A percentile compares a stretch with the other conserved stretches of the same genome.
Evolutionary conservation across 2,329 filamentous ascomycete genomes (phyloP).

Genomic region (Microsporum audouinii): DNA sequence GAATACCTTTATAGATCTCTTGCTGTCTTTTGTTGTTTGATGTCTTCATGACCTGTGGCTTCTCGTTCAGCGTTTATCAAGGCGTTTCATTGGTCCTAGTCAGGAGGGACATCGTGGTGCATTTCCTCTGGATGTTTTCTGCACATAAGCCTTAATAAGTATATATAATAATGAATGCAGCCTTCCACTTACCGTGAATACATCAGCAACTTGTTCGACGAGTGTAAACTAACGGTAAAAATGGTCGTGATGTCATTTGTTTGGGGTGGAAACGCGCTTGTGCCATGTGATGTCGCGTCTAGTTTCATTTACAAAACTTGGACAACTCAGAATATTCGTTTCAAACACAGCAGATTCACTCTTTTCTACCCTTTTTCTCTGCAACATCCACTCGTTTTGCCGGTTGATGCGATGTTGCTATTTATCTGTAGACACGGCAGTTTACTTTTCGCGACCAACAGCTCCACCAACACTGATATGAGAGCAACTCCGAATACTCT

Average conservation of each 20-base stretch:
- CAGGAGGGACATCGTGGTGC: background rate
- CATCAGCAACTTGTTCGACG: background rate
- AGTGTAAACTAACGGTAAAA: background rate
- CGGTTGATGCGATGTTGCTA: background rate
- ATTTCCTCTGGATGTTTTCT: background rate
- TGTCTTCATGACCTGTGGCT: background rate
- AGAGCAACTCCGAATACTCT: background rate
- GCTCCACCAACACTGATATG: background rate
- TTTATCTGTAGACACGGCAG: background rate
- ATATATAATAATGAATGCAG: background rate
- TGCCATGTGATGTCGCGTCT: background rate
- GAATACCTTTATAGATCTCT: background rate
- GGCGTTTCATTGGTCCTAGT: too few relatives aligned
- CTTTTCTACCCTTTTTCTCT: background rate
- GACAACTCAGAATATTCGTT: background rate
- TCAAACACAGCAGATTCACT: background rate
- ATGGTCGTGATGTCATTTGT: background rate
- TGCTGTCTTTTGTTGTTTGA: background rate
- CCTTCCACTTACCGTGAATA: background rate
- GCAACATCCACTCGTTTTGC: background rate
- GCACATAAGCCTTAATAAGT: background rate
- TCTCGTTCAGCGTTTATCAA: background rate
- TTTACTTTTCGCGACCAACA: background rate
- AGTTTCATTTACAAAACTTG: background rate
- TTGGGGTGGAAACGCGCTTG: background rate